Evolutionary conservation across 2,329 filamentous ascomycete genomes (phyloP), one percentile per base, ranked within the genome.

Genomic region (Exophiala bonariae): DNA sequence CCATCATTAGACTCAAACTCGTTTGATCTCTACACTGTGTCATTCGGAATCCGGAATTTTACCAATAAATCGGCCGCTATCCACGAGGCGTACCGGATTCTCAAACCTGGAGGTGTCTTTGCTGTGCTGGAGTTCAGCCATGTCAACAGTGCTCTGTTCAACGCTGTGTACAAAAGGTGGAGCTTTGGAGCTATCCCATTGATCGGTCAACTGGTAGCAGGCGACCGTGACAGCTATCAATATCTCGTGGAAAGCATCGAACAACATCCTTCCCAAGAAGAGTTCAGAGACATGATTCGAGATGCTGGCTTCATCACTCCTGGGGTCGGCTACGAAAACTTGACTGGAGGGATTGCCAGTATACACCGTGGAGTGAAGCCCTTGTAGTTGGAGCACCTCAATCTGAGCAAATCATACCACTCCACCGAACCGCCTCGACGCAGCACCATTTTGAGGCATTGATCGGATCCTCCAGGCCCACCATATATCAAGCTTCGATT

Each of bases 191-290:
- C 89, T 10, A 99, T 99, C 56, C 93, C 93, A 0, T 69, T 99
- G 58, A 96, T 99, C 62, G 95, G 93, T 2, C 92, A 99, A 72
- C 65, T 99, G 51, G 91, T 99, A 13, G 92, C 93, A 2, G 89
- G 89, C 5, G 95, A 99, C 66, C 78, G 92, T 47, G 92, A 95
- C 63, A 96, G 89, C 66, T 99, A 99, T 69, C 93, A 99, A 76
- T 99, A 99, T 70, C 77, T 99, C 8, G 93, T 99, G 8, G 93
- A 99, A 77, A 96, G 91, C 68, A 99, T 99, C 67, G 91, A 96
- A 71, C 77, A 81, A 38, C 97, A 97, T 66, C 95, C 93, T 0
- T 85, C 76, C 58, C 95, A 99, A 74, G 78, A 83, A 42, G 83
- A 89, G 57, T 99, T 95, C 64, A 80, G 85, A 56, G 78, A 81